These are phyloP conservation scores for Suillus alpinus DNA, from an alignment of 768 basidiomycete genomes.

Conservation along the genomic window DNA sequence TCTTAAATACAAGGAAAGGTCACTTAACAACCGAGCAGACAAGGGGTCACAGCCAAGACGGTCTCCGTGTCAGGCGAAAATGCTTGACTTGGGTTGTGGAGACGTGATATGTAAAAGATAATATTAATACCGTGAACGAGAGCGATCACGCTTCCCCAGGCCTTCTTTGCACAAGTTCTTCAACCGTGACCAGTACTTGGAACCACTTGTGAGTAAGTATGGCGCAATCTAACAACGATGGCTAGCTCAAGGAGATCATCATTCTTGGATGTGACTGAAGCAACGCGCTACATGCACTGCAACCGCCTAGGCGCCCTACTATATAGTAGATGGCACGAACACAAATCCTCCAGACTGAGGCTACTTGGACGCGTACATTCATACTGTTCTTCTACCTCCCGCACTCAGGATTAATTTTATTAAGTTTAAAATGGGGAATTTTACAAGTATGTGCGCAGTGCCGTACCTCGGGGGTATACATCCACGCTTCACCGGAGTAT, in stretches of 20 bases:
- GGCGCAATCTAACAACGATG: neutral
- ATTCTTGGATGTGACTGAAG: constrained; percentile 28
- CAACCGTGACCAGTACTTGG: no score
- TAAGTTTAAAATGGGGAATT: no score
- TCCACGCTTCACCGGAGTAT: neutral
- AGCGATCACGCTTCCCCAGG: neutral
- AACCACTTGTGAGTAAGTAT: neutral
- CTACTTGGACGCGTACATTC: no score
- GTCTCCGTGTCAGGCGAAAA: neutral
- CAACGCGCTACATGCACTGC: no score
- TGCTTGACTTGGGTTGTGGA: neutral
- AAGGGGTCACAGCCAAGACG: neutral
- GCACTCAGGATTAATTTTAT: no score
- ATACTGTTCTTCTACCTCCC: no score
- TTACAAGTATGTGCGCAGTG: no score
- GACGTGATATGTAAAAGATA: neutral
- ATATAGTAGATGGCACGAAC: neutral
- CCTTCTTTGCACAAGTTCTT: no score
- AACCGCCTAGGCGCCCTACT: constrained; percentile 33
- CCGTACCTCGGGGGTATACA: neutral
- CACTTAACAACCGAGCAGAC: neutral
- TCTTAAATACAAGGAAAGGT: neutral
- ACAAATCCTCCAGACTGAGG: no score
- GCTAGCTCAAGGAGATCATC: constrained; percentile 25
- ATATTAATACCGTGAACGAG: neutral